phyloP scores from a whole-genome alignment of 768 basidiomycete species.

The Tremella mesenterica region DNA sequence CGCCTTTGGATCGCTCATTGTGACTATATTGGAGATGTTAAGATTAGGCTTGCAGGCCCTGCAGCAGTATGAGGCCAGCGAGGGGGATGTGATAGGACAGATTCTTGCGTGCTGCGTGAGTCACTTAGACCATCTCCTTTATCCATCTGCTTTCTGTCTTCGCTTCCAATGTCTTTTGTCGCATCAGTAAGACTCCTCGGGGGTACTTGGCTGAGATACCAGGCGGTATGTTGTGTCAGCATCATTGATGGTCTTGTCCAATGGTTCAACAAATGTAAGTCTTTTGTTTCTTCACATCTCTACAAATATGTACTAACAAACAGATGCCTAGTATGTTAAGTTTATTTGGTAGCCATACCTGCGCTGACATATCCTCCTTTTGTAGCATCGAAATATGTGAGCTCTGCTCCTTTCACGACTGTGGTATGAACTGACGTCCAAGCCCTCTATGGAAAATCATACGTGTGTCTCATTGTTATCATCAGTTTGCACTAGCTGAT shows the following conservation, averaged over 20 bases:
- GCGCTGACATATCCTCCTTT: no score
- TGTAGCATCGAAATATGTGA: conserved; percentile 63
- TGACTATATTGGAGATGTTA: conserved; percentile 66
- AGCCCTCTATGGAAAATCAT: conserved; percentile 75
- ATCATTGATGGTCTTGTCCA: conserved; percentile 61
- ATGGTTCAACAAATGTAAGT: conserved; percentile 78
- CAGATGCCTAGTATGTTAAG: conserved; percentile 43
- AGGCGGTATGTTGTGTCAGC: conserved; percentile 64
- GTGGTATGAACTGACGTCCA: conserved; percentile 6
- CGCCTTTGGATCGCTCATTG: conserved; percentile 74
- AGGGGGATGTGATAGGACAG: conserved; percentile 53
- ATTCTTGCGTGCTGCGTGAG: conserved; percentile 60
- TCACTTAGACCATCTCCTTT: background rate
- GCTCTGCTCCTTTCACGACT: background rate
- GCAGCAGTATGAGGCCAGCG: conserved; percentile 36
- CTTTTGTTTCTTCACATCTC: background rate
- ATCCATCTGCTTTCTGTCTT: background rate
- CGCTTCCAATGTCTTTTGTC: background rate
- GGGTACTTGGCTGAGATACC: background rate
- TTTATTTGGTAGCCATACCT: no score
- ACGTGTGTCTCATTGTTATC: no score
- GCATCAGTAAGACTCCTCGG: background rate
- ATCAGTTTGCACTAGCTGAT: no score
- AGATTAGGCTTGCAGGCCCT: conserved; percentile 52
- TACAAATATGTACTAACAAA: background rate